Conservation (phyloP, 257 asterid species). For the Nicotiana noctiflora region DNA sequence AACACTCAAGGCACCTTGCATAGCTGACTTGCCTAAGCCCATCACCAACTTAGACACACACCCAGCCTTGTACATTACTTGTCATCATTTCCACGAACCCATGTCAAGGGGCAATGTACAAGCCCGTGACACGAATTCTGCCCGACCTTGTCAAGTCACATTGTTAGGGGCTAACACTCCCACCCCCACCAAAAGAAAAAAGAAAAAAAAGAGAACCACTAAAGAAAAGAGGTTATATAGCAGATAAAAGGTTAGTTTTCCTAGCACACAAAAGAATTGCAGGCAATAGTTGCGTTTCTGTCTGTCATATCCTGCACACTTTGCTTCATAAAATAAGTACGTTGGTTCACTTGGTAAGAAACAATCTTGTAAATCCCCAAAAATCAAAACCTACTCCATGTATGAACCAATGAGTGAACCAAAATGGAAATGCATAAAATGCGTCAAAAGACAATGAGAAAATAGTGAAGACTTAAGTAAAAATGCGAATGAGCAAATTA, state of each 20-base stretch:
- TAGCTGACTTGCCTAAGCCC: too few relatives aligned
- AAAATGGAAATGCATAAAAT: neutral
- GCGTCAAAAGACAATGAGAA: neutral
- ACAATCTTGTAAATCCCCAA: neutral
- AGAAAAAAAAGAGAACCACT: neutral
- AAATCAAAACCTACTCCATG: neutral
- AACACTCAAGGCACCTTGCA: too few relatives aligned
- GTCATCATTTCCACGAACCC: too few relatives aligned
- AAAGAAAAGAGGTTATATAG: neutral
- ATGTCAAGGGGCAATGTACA: too few relatives aligned
- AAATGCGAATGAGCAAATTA: neutral
- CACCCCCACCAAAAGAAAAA: too few relatives aligned
- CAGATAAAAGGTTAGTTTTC: neutral
- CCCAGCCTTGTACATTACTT: too few relatives aligned
- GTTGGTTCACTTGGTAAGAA: neutral
- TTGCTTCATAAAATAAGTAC: neutral
- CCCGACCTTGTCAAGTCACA: too few relatives aligned
- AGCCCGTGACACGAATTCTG: too few relatives aligned
- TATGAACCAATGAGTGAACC: neutral
- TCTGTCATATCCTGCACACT: conserved; percentile 1
- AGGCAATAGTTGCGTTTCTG: neutral
- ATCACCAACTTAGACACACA: too few relatives aligned
- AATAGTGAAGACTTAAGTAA: neutral
- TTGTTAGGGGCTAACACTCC: neutral
- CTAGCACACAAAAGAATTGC: neutral